Base-by-base conservation (phyloP, 805 yeast genomes). In the Lipomyces yamanashiensis region DNA sequence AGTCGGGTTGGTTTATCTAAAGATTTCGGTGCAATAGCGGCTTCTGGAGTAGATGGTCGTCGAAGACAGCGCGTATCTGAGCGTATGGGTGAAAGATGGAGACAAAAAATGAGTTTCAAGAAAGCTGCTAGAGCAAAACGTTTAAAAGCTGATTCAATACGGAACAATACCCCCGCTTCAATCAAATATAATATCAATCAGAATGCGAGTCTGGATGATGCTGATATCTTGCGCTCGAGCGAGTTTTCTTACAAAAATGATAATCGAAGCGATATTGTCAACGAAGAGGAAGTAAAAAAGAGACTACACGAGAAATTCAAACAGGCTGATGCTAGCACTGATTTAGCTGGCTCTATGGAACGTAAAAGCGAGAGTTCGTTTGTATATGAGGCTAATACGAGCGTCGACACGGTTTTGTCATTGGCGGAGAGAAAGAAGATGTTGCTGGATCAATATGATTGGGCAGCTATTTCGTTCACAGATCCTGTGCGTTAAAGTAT, bases 391-490 rank as follows among this genome's bases (percentile, higher is more conserved):
- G 12, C 36, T 15, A 12, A 19, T 39, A 48, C 39, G 0, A 48
- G 60, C 19, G 12, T 28, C 1, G 51, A 23, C 36, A 13, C 45
- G 7, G 34, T 37, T 9, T 15, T 37, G 39, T 48, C 54, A 17
- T n/a, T 57, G 5, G 49, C n/a, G 1, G 60, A 57, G 13, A 34
- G 60, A 23, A 57, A 57, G 41, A 48, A 28, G 54, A 50, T 50
- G 36, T 33, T 57, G 49, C 56, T 58, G 12, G 45, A 58, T 13
- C 56, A 41, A 34, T 28, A 51, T 39, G 61, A 58, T 37, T 58
- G 61, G 61, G 56, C 50, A 12, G 44, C 56, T 49, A 19, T 57
- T 37, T 49, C 45, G 10, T 49, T 49, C 4, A n/a, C 21, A 37
- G 47, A 39, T 23, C 44, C 44, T 12, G 43, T 51, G 28, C 17